Conservation (phyloP, 2,329 filamentous ascomycete genomes). For the Ambrosiella xylebori region DNA sequence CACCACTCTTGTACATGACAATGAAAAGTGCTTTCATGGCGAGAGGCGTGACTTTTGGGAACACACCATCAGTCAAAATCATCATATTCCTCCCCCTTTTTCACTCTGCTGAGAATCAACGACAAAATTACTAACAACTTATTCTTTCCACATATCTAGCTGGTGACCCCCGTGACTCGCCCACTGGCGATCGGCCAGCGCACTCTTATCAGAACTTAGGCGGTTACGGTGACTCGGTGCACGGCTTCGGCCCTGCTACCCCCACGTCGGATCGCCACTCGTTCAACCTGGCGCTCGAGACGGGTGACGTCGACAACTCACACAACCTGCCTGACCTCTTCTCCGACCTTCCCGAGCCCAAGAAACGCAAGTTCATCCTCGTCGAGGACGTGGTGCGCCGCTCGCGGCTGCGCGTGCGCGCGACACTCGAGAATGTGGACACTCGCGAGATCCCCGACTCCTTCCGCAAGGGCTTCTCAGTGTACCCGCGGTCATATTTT, state of each 20-base stretch:
- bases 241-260: slow-evolving; percentile 6
- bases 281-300: background rate
- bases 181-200: background rate
- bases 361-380: slow-evolving; percentile 90
- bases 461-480: slow-evolving; percentile 76
- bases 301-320: slow-evolving; percentile 24
- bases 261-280: slow-evolving; percentile 7
- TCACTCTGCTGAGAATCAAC: background rate
- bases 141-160: background rate
- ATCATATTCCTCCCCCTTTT: background rate
- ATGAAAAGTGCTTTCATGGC: too few relatives aligned
- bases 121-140: background rate
- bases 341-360: slow-evolving; percentile 72
- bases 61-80: too few relatives aligned
- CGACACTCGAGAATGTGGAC: slow-evolving; percentile 83
- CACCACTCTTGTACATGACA: too few relatives aligned
- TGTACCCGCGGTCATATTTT: slow-evolving; percentile 83
- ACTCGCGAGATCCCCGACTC: slow-evolving; percentile 93
- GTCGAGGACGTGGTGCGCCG: slow-evolving; percentile 78
- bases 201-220: background rate
- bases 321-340: slow-evolving; percentile 57
- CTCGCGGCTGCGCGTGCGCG: slow-evolving; percentile 68
- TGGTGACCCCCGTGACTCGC: slow-evolving; percentile 8
- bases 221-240: slow-evolving; percentile 4
- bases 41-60: too few relatives aligned